Conservation (phyloP, 192 early-diverging fungal species). For the Umbelopsis sp. region DNA sequence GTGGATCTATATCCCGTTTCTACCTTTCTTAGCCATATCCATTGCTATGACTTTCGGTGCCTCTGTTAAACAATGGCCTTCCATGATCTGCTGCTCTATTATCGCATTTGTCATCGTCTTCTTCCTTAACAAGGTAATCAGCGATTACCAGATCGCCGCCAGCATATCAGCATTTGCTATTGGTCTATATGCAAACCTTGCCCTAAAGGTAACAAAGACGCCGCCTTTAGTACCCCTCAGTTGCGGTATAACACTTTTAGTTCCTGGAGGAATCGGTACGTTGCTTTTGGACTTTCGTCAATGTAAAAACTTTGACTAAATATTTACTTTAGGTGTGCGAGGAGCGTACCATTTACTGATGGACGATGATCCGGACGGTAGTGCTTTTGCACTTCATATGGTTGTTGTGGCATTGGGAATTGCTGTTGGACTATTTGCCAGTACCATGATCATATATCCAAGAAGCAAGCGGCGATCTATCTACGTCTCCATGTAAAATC, state of each 20-base stretch:
- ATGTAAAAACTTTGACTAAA: background rate
- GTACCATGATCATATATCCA: constrained; percentile 41
- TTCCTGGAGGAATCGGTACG: constrained; percentile 72
- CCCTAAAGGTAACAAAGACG: constrained; percentile 28
- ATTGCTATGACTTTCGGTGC: constrained; percentile 64
- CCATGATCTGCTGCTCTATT: constrained; percentile 34
- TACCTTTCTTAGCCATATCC: constrained; percentile 44
- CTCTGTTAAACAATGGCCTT: constrained; percentile 42
- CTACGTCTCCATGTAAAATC: constrained; percentile 9
- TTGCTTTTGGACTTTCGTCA: background rate
- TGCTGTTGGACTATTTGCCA: constrained; percentile 47
- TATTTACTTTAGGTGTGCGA: background rate
- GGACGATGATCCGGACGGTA: constrained; percentile 25
- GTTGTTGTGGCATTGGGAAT: constrained; percentile 44
- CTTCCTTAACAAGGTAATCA: constrained; percentile 20
- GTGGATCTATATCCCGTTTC: constrained; percentile 45
- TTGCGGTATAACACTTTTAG: constrained; percentile 78
- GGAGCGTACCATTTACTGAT: constrained; percentile 28
- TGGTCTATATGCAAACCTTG: constrained; percentile 37
- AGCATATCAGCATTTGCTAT: constrained; percentile 32
- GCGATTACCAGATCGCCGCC: constrained; percentile 30
- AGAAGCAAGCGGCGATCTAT: constrained; percentile 1
- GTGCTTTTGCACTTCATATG: constrained; percentile 47
- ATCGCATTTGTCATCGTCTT: constrained; percentile 39
- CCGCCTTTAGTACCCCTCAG: constrained; percentile 75